Evolutionary conservation across 768 basidiomycete species (phyloP), one percentile per base, ranked within the genome.

Genomic region (Amanita exitialis): DNA sequence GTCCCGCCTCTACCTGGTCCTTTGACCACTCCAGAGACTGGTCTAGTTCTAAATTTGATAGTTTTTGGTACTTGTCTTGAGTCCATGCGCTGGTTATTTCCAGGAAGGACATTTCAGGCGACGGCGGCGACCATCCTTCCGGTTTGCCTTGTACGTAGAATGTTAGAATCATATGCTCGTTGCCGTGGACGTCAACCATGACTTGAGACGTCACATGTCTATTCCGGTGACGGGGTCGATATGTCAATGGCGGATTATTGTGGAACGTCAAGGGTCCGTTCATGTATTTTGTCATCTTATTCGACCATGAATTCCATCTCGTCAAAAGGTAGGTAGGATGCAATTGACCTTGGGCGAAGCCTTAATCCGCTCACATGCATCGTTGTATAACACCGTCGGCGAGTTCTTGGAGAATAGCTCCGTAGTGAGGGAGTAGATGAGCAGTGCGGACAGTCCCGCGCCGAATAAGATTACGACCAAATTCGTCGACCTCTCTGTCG

Each of bases 361-460:
- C 55, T 73, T 70, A 51, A 78, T 75, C 37, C 73, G 69, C 47
- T 78, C 75, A 61, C 78, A 79, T 34, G 77, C 76, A 43, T 77
- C 71, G 37, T 77, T 77, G 59, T 90, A 89, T 28, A 92, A 66
- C 23, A 88, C 86, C 3, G 89, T 89, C 4, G 90, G 86, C 23
- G 88, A 90, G 62, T 92, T 92, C 62, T 77, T 81, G n/a, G 90
- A 89, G 63, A 90, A 89, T 6, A 91, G 70, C 60, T 92, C 90
- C 6, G 89, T 83, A 13, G 84, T 83, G 28, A 91, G 73, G 18
- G 86, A 86, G 61, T 90, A 92, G 21, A 81, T 67, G 32, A 92
- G 75, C 35, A 92, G 74, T 6, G 77, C 77, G 27, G 87, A 86
- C 21, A 92, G 69, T 15, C 86, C 84, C 4, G 88, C 90, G n/a